Percentiles rank a stretch among this genome's conserved stretches.
Conservation (phyloP, 306 rosid genomes). For the Prunus salicina region DNA sequence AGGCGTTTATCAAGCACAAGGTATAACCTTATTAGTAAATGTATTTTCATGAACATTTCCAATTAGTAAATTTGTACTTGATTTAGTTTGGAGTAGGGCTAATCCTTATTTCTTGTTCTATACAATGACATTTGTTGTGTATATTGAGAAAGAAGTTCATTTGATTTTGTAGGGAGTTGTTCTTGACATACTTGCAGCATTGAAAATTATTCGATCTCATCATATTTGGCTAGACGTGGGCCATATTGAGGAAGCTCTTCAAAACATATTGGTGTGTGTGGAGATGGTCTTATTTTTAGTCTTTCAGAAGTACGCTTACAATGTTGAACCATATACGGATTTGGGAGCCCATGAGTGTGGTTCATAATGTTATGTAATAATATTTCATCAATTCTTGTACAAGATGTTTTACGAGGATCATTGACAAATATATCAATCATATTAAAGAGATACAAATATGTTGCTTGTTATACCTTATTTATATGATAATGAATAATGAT, state of each 20-base stretch:
- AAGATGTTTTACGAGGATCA: neutral
- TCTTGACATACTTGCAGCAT: slow-evolving; percentile 27
- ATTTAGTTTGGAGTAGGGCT: neutral
- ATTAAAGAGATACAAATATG: too few species aligned
- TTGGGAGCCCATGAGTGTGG: neutral
- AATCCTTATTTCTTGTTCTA: neutral
- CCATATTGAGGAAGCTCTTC: slow-evolving; percentile 31
- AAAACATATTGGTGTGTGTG: slow-evolving; percentile 31
- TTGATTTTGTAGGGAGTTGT: slow-evolving; percentile 27
- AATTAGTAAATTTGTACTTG: neutral
- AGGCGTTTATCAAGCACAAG: too few species aligned
- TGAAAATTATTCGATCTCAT: slow-evolving; percentile 25
- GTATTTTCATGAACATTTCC: too few species aligned
- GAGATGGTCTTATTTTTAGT: slow-evolving; percentile 39
- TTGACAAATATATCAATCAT: neutral
- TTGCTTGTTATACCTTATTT: too few species aligned
- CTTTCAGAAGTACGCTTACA: slow-evolving; percentile 24
- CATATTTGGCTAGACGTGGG: neutral
- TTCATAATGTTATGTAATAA: neutral
- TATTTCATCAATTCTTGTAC: neutral
- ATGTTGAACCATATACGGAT: slow-evolving; percentile 22
- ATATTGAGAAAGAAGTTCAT: neutral
- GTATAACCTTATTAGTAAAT: too few species aligned
- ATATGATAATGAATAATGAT: too few species aligned
- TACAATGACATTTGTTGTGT: neutral